A percentile compares a stretch with the other conserved stretches of the same genome.
phyloP scores from a whole-genome alignment of 305 asterid species.

The Fraxinus angustifolia region DNA sequence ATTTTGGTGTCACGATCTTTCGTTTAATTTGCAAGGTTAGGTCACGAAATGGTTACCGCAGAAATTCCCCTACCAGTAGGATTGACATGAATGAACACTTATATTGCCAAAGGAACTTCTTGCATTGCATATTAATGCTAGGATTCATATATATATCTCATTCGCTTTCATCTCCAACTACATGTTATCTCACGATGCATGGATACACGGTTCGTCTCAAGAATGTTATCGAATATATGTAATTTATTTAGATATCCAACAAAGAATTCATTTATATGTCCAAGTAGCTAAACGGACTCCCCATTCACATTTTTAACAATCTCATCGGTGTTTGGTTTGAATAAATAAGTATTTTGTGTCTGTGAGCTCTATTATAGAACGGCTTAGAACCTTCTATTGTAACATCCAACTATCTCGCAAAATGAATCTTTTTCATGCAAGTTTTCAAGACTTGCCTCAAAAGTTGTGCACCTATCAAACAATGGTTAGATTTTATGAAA shows the following conservation, averaged over 20 bases:
- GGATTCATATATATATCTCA: too few relatives aligned
- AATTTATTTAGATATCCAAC: background rate
- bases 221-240: background rate
- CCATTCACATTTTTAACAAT: background rate
- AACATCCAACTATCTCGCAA: background rate
- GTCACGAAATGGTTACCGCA: background rate
- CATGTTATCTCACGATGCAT: background rate
- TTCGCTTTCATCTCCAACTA: background rate
- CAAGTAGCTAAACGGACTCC: background rate
- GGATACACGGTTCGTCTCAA: background rate
- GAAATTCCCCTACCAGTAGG: background rate
- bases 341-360: background rate
- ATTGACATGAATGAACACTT: background rate
- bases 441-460: background rate
- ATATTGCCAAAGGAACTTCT: background rate
- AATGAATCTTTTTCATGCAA: background rate
- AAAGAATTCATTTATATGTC: background rate
- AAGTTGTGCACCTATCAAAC: background rate
- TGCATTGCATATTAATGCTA: background rate
- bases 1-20: background rate
- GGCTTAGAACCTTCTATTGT: background rate
- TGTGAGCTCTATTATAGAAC: background rate
- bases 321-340: background rate
- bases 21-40: background rate
- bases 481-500: background rate